Percentiles rank a stretch among this genome's conserved stretches.
These are phyloP conservation scores for Articulospora tetracladia DNA, from an alignment of 495 filamentous ascomycete species.

Conservation along the genomic window DNA sequence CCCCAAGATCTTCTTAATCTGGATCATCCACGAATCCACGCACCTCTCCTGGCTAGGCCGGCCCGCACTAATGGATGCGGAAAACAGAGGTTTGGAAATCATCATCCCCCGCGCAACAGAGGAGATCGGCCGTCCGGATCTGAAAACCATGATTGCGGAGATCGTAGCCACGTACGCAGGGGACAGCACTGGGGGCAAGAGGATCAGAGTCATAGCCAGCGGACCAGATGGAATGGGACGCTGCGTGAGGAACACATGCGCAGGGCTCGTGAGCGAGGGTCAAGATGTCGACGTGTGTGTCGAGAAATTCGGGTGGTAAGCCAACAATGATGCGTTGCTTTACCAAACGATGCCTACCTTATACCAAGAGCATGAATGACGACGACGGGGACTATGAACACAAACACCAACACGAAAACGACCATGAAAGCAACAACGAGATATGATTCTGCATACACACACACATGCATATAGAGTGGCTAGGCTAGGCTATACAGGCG, in stretches of 20 bases:
- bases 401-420: background rate
- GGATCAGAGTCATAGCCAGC: conserved; percentile 44
- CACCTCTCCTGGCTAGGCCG: conserved; percentile 48
- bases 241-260: conserved; percentile 47
- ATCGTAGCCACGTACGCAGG: conserved; percentile 23
- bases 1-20: conserved; percentile 49
- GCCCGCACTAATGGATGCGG: conserved; percentile 40
- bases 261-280: conserved; percentile 36
- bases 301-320: conserved; percentile 50
- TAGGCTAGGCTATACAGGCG: background rate
- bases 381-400: too few relatives aligned
- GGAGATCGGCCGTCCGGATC: conserved; percentile 48
- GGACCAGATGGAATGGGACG: conserved; percentile 53
- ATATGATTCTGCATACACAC: background rate
- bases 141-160: conserved; percentile 32
- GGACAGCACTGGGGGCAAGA: conserved; percentile 7
- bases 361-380: too few relatives aligned
- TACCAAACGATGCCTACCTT: too few relatives aligned
- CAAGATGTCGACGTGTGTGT: conserved; percentile 36
- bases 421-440: background rate
- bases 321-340: too few relatives aligned
- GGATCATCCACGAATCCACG: conserved; percentile 47
- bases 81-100: conserved; percentile 40
- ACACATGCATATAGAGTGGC: background rate
- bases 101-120: conserved; percentile 47